phyloP scores from a whole-genome alignment of 768 basidiomycete species.

The Leccinum fibrillosum region DNA sequence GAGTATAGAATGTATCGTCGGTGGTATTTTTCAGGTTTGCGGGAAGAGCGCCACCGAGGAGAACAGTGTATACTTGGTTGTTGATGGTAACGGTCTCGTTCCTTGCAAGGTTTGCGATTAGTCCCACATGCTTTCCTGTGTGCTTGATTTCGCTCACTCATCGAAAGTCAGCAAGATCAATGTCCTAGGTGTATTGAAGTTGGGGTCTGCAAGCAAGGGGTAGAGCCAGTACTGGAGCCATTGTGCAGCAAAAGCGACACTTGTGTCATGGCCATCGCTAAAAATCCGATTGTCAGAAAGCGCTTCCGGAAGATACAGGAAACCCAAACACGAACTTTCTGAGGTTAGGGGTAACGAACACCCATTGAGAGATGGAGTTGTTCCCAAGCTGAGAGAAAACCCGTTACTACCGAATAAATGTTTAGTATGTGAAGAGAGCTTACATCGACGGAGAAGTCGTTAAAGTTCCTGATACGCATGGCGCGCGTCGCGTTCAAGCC shows the following conservation, averaged over 20 bases:
- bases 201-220: slow-evolving; percentile 46
- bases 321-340: slow-evolving; percentile 15
- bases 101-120: slow-evolving; percentile 6
- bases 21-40: slow-evolving; percentile 38
- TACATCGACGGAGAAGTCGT: slow-evolving; percentile 56
- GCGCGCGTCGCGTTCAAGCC: slow-evolving; percentile 39
- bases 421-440: neutral
- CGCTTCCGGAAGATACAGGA: neutral
- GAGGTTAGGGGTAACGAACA: slow-evolving; percentile 60
- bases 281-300: slow-evolving; percentile 10
- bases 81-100: slow-evolving; percentile 32
- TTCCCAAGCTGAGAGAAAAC: slow-evolving; percentile 28
- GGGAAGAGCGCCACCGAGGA: slow-evolving; percentile 46
- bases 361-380: slow-evolving; percentile 51
- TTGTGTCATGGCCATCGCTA: slow-evolving; percentile 60
- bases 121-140: neutral
- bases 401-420: neutral
- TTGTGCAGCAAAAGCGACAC: slow-evolving; percentile 41
- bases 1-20: slow-evolving; percentile 54
- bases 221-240: slow-evolving; percentile 51
- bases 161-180: slow-evolving; percentile 62
- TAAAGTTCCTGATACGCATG: slow-evolving; percentile 52
- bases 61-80: slow-evolving; percentile 45
- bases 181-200: slow-evolving; percentile 53
- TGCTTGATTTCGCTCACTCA: slow-evolving; percentile 38